Base-by-base conservation (phyloP, 2,329 filamentous ascomycete species). In the Apiospora hydei region DNA sequence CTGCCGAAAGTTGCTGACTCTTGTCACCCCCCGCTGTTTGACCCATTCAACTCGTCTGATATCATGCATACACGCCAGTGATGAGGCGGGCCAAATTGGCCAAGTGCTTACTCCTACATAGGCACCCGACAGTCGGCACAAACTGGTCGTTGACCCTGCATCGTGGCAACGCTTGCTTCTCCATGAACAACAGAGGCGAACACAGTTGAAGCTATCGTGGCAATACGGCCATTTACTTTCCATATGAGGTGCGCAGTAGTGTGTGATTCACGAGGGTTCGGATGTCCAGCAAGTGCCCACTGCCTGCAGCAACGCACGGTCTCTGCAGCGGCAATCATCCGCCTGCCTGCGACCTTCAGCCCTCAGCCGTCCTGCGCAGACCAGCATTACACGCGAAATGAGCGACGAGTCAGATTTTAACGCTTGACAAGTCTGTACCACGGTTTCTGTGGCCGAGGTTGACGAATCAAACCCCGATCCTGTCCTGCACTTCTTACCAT, bases 361-460 rank as follows among this genome's bases (percentile, higher is more conserved):
- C 57, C n/a, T 64, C 57, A 64, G 57, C 57, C 57, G 30, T 64
- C 21, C 41, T 41, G 30, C 57, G 57, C 57, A 64, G 57, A 26
- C 21, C 24, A n/a, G 21, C 47, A 51, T 24, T 64, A 30, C 57
- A 41, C n/a, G 57, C 21, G 30, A 38, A 8, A 49, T 49, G 34
- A 64, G 57, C 57, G 57, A 14, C 57, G 34, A 64, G 57, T 41
- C 57, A 64, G 57, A 64, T 64, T 64, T 64, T 64, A 64, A 64
- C 57, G 57, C 57, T 64, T 64, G 21, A 41, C 57, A 41, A 41
- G n/a, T 34, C 57, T 34, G 57, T n/a, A 34, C 57, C 41, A 14
- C 57, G 41, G 18, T n/a, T n/a, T 38, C 53, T 64, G 57, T 18
- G 21, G 34, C 21, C 57, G 38, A 18, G 21, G 18, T 64, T 64